Conservation (phyloP, 2,329 filamentous ascomycete genomes). For the Chaetomium olivaceum region DNA sequence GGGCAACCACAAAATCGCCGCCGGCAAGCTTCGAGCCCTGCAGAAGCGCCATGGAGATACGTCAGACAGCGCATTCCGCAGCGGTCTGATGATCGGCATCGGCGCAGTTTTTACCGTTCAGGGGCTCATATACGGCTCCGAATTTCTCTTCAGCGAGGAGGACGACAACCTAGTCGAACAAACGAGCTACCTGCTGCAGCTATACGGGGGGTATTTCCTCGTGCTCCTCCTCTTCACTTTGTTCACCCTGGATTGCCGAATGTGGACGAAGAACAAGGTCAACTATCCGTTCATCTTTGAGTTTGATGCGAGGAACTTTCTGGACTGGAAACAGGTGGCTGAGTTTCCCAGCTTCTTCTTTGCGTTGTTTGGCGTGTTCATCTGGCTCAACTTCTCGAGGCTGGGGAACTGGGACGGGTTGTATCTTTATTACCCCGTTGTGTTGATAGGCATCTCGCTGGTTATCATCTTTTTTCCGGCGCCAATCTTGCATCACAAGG, state of each 20-base stretch:
- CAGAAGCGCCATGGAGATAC: conserved; percentile 58
- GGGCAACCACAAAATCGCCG: conserved; percentile 88
- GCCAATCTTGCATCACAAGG: conserved; percentile 71
- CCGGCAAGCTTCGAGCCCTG: conserved; percentile 79
- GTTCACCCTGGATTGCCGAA: conserved; percentile 81
- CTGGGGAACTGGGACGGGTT: conserved; percentile 62
- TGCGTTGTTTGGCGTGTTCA: conserved; percentile 72
- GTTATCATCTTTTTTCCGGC: conserved; percentile 74
- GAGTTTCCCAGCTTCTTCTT: conserved; percentile 86
- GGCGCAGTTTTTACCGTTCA: conserved; percentile 67
- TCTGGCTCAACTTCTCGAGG: conserved; percentile 86
- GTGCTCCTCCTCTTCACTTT: conserved; percentile 75
- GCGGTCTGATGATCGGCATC: conserved; percentile 66
- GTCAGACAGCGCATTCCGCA: conserved; percentile 60
- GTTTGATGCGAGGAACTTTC: conserved; percentile 79
- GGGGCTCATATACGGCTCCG: conserved; percentile 61
- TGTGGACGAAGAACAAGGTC: conserved; percentile 83
- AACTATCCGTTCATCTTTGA: conserved; percentile 98
- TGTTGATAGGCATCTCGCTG: conserved; percentile 70
- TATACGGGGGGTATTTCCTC: conserved; percentile 91
- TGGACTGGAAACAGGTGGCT: conserved; percentile 87
- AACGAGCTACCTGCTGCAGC: conserved; percentile 74
- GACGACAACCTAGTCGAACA: conserved; percentile 52
- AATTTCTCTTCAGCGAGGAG: conserved; percentile 51
- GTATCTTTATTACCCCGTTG: conserved; percentile 83